Percentiles rank a stretch among this genome's conserved stretches.
phyloP scores from a whole-genome alignment of 768 basidiomycete genomes.

The Mycena albidolilacea region DNA sequence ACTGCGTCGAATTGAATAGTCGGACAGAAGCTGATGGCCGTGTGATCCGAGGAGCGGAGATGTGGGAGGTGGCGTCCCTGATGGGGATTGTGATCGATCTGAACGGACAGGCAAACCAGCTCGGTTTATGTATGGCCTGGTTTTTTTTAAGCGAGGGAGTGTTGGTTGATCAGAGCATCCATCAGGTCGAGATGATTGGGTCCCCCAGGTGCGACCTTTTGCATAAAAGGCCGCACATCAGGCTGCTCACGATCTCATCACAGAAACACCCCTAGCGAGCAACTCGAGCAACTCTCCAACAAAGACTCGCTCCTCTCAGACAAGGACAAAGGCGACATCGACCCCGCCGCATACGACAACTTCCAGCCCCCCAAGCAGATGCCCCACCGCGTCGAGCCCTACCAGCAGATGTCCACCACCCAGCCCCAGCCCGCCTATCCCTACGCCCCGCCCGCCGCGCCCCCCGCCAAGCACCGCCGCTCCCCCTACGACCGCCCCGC shows the following conservation, averaged over 20 bases:
- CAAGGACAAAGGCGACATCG: background rate
- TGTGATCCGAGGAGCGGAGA: slow-evolving; percentile 43
- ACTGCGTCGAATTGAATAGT: slow-evolving; percentile 1
- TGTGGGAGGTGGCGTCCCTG: background rate
- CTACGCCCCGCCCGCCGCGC: slow-evolving; percentile 29
- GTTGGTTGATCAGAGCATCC: background rate
- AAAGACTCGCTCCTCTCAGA: background rate
- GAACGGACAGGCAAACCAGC: background rate
- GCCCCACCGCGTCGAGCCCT: slow-evolving; percentile 44
- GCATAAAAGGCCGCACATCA: too few relatives aligned
- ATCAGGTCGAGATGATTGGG: background rate
- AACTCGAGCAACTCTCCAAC: too few relatives aligned
- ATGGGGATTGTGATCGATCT: background rate
- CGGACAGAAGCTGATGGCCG: slow-evolving; percentile 39
- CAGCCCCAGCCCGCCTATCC: slow-evolving; percentile 39
- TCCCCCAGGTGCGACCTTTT: background rate
- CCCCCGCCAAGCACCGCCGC: slow-evolving; percentile 46
- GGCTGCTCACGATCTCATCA: too few relatives aligned
- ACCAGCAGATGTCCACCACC: slow-evolving; percentile 47
- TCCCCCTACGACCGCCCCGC: slow-evolving; percentile 52
- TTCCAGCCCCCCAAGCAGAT: slow-evolving; percentile 14
- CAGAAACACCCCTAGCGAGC: too few relatives aligned
- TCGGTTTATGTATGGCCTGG: slow-evolving; percentile 24
- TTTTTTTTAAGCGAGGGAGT: too few relatives aligned
- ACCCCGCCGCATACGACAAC: slow-evolving; percentile 24